phyloP scores from a whole-genome alignment of 2,329 filamentous ascomycete species.

The Podosphaera xanthii region DNA sequence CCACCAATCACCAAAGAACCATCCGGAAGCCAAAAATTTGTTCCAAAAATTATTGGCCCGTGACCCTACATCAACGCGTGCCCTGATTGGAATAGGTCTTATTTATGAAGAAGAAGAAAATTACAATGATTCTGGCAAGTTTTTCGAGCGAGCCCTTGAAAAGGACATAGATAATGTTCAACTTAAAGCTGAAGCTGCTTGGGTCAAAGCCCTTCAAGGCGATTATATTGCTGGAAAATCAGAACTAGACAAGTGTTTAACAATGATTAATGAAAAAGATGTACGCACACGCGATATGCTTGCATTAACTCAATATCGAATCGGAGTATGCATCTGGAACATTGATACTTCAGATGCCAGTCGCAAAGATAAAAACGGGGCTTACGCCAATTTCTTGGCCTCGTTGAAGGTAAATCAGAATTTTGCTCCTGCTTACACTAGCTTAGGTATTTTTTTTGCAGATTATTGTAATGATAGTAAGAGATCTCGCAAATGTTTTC shows the following conservation, averaged over 20 bases:
- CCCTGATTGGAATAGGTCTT: slow-evolving; percentile 71
- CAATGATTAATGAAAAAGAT: slow-evolving; percentile 38
- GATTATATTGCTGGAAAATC: slow-evolving; percentile 44
- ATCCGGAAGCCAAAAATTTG: slow-evolving; percentile 65
- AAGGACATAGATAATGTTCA: slow-evolving; percentile 53
- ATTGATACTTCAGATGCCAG: slow-evolving; percentile 49
- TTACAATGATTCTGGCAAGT: slow-evolving; percentile 58
- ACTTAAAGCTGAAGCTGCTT: slow-evolving; percentile 69
- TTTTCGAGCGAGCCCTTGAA: slow-evolving; percentile 51
- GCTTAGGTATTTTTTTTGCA: slow-evolving; percentile 70
- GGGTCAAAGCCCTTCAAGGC: slow-evolving; percentile 70
- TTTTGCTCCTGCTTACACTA: slow-evolving; percentile 77
- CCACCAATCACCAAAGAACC: slow-evolving; percentile 73
- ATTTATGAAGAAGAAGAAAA: slow-evolving; percentile 89
- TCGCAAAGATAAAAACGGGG: slow-evolving; percentile 57
- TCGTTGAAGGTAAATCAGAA: slow-evolving; percentile 72
- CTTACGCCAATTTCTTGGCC: slow-evolving; percentile 64
- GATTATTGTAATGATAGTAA: slow-evolving; percentile 78
- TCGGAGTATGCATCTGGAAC: slow-evolving; percentile 76
- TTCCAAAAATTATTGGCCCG: slow-evolving; percentile 63
- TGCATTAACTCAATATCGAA: slow-evolving; percentile 65
- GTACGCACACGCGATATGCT: slow-evolving; percentile 45
- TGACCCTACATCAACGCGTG: slow-evolving; percentile 53
- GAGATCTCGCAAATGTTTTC: slow-evolving; percentile 75
- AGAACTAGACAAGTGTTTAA: slow-evolving; percentile 48